These are phyloP conservation scores for Metarhizium brunneum DNA, from an alignment of 2,329 filamentous ascomycete genomes.

Conservation along the genomic window DNA sequence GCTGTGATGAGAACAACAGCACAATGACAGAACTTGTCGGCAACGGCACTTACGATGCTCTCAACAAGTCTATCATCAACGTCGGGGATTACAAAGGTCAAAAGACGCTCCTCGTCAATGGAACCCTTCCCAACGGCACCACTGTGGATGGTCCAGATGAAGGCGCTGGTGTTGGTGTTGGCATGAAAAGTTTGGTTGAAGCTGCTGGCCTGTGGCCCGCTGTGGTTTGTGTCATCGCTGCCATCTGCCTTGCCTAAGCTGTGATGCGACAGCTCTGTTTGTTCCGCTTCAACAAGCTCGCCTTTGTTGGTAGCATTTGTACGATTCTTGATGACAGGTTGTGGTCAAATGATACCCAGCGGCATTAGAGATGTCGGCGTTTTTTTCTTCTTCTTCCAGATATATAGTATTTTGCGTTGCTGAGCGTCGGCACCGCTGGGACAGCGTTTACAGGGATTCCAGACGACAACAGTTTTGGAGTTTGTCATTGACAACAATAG, in stretches of 20 bases:
- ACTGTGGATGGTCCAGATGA: conserved; percentile 29
- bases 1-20: conserved; percentile 60
- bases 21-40: conserved; percentile 51
- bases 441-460: not conserved
- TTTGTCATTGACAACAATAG: no score
- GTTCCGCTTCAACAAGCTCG: not conserved
- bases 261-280: not conserved
- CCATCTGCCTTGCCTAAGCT: conserved; percentile 32
- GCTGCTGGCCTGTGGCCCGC: conserved; percentile 42
- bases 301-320: not conserved
- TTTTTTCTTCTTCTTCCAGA: not conserved
- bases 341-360: not conserved
- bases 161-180: conserved; percentile 18
- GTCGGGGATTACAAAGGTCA: conserved; percentile 34
- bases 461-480: no score
- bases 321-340: not conserved
- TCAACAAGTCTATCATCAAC: conserved; percentile 54
- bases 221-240: conserved; percentile 31
- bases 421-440: not conserved
- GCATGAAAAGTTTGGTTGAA: conserved; percentile 24
- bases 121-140: conserved; percentile 63
- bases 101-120: conserved; percentile 61
- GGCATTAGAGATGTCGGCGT: not conserved
- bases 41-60: conserved; percentile 47
- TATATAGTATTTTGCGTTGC: not conserved